Evolutionary conservation across 805 yeast species (phyloP).

Genomic region (Candida manassasensis): DNA sequence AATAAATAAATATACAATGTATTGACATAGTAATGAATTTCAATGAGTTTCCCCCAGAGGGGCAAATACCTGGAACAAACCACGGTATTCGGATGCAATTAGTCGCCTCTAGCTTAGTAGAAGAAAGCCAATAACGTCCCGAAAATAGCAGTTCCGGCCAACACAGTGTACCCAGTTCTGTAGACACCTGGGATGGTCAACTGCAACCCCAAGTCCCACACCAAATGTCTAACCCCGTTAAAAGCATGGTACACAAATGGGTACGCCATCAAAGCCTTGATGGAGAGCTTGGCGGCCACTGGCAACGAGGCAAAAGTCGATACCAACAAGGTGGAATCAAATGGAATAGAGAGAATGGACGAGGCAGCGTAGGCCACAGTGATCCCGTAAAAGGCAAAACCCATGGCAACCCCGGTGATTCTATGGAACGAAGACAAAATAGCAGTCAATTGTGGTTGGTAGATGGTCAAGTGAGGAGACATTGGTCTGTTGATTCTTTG

Average conservation of each 20-base stretch:
- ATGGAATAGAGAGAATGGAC: slow-evolving; percentile 51
- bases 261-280: slow-evolving; percentile 68
- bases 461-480: slow-evolving; percentile 87
- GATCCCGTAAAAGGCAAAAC: slow-evolving; percentile 71
- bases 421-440: slow-evolving; percentile 78
- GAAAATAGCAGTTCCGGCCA: slow-evolving; percentile 56
- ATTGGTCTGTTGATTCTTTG: slow-evolving; percentile 87
- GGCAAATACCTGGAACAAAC: neutral
- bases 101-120: slow-evolving; percentile 10
- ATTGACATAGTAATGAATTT: neutral
- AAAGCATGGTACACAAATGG: slow-evolving; percentile 84
- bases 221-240: slow-evolving; percentile 88
- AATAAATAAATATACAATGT: neutral
- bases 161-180: slow-evolving; percentile 83
- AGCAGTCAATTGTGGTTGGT: slow-evolving; percentile 88
- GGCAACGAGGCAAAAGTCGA: slow-evolving; percentile 62
- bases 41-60: too few relatives aligned
- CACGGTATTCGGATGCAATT: neutral
- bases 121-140: slow-evolving; percentile 57
- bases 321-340: slow-evolving; percentile 51
- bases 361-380: slow-evolving; percentile 72
- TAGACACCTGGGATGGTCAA: slow-evolving; percentile 82
- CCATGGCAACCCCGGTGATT: slow-evolving; percentile 81
- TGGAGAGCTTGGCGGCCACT: slow-evolving; percentile 49
- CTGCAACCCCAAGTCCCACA: slow-evolving; percentile 88